These are phyloP conservation scores for Lichenothelia convexa DNA, from an alignment of 495 filamentous ascomycete genomes.

Conservation along the genomic window DNA sequence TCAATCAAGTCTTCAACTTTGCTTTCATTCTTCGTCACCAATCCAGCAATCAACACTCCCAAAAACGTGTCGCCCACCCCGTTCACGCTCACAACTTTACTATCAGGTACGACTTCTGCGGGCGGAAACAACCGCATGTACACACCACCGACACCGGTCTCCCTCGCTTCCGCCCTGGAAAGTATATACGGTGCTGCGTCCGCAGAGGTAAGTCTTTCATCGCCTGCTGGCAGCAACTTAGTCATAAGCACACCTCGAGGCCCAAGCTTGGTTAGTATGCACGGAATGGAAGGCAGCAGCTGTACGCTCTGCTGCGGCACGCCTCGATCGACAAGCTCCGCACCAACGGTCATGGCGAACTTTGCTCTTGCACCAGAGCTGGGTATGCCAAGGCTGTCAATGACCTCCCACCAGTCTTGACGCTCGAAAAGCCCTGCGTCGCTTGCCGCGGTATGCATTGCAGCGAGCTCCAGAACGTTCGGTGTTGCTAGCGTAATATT, in stretches of 20 bases:
- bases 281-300: slow-evolving; percentile 76
- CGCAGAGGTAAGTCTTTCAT: slow-evolving; percentile 40
- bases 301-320: slow-evolving; percentile 66
- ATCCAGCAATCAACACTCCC: slow-evolving; percentile 57
- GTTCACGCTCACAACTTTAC: slow-evolving; percentile 72
- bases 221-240: slow-evolving; percentile 42
- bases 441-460: slow-evolving; percentile 52
- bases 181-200: slow-evolving; percentile 51
- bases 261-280: slow-evolving; percentile 71
- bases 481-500: too few relatives aligned
- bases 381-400: slow-evolving; percentile 56
- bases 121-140: slow-evolving; percentile 70
- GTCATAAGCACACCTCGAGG: slow-evolving; percentile 61
- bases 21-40: slow-evolving; percentile 21
- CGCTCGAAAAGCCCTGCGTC: slow-evolving; percentile 45
- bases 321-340: slow-evolving; percentile 52
- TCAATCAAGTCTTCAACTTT: slow-evolving; percentile 29
- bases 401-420: slow-evolving; percentile 54
- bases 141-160: slow-evolving; percentile 49
- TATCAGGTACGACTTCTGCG: slow-evolving; percentile 35
- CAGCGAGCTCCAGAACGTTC: slow-evolving; percentile 60
- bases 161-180: slow-evolving; percentile 29
- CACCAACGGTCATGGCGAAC: slow-evolving; percentile 41
- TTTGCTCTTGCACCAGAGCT: slow-evolving; percentile 40
- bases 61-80: slow-evolving; percentile 88